Percentiles rank a stretch among this genome's conserved stretches.
phyloP scores from a whole-genome alignment of 1,284 basidiomycete species.

The Ustilago lituana region DNA sequence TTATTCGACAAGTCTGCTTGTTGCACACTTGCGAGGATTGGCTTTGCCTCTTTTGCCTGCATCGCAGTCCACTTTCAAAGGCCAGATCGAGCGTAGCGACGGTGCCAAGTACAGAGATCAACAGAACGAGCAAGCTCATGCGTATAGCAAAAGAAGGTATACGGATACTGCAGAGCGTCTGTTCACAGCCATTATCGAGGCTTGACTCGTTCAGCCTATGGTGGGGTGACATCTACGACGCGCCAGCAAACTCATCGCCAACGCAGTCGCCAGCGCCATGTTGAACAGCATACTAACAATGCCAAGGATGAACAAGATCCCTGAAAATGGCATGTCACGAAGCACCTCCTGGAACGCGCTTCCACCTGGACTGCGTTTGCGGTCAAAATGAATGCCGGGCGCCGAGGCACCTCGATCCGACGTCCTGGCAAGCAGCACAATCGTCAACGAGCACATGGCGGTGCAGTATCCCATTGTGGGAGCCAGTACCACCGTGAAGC shows the following conservation, averaged over 20 bases:
- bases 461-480: conserved; percentile 5
- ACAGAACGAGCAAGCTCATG: neutral
- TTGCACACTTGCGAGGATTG: too few relatives aligned
- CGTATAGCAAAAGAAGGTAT: conserved; percentile 5
- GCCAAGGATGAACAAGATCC: conserved; percentile 2
- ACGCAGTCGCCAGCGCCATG: neutral
- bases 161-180: neutral
- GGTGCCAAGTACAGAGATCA: too few relatives aligned
- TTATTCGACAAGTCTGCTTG: too few relatives aligned
- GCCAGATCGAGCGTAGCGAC: too few relatives aligned
- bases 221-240: too few relatives aligned
- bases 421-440: conserved; percentile 4
- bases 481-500: neutral
- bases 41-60: too few relatives aligned
- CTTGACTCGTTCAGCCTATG: too few relatives aligned
- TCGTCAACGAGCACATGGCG: conserved; percentile 4
- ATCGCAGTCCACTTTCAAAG: too few relatives aligned
- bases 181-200: too few relatives aligned
- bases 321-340: conserved; percentile 15
- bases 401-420: conserved; percentile 9
- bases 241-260: neutral
- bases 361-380: neutral
- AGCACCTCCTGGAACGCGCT: conserved; percentile 9
- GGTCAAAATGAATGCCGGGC: conserved; percentile 30
- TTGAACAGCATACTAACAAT: neutral